phyloP scores from a whole-genome alignment of 495 filamentous ascomycete species.

The Daldinia loculata region DNA sequence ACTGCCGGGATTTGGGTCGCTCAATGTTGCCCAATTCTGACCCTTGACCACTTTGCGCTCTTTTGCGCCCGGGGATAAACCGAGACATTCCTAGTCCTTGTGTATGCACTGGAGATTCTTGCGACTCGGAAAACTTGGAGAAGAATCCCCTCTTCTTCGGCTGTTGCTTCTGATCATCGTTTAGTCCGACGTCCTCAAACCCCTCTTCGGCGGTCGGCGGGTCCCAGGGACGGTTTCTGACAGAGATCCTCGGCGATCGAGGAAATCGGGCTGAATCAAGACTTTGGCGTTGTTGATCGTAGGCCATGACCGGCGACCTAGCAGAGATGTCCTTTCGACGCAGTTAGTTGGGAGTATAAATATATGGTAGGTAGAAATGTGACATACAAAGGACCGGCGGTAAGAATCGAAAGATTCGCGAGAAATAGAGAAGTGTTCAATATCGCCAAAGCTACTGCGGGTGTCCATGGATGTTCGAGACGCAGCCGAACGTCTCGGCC shows the following conservation, averaged over 20 bases:
- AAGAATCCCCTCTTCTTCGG: constrained; percentile 86
- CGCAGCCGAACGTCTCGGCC: constrained; percentile 76
- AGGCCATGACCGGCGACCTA: constrained; percentile 74
- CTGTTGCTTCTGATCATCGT: constrained; percentile 69
- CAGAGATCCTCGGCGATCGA: constrained; percentile 62
- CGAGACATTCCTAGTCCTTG: constrained; percentile 58
- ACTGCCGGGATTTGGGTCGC: constrained; percentile 44
- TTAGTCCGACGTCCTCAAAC: constrained; percentile 92
- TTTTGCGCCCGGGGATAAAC: constrained; percentile 77
- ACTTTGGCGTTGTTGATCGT: constrained; percentile 74
- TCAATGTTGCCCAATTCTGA: constrained; percentile 72
- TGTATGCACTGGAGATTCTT: constrained; percentile 53
- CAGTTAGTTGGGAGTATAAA: constrained; percentile 23
- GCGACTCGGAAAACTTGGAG: constrained; percentile 76
- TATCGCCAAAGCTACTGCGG: constrained; percentile 74
- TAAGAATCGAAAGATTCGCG: constrained; percentile 99
- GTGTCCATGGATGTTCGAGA: constrained; percentile 73
- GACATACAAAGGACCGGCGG: constrained; percentile 88
- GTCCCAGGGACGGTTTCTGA: constrained; percentile 61
- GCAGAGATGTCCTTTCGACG: constrained; percentile 85
- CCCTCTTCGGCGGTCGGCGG: constrained; percentile 73
- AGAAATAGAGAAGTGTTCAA: constrained; percentile 96
- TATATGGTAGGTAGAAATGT: constrained; percentile 6
- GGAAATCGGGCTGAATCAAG: constrained; percentile 75
- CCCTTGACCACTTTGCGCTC: constrained; percentile 75